Conservation (phyloP, 768 basidiomycete species). For the Pulveroboletus sp. region DNA sequence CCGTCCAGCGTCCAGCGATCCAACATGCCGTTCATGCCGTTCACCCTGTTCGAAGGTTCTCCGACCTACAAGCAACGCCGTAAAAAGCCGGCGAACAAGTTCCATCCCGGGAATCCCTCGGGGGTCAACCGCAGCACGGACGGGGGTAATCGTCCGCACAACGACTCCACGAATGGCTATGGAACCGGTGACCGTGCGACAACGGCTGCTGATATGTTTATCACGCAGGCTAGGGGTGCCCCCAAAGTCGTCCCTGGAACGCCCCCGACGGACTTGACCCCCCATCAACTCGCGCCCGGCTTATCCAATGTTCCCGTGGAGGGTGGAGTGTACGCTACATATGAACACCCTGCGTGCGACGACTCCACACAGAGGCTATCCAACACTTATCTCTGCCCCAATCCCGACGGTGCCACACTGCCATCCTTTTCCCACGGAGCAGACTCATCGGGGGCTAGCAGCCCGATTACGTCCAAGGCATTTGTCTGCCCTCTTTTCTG, state of each 20-base stretch:
- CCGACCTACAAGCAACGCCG: constrained; percentile 86
- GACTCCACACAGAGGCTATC: constrained; percentile 16
- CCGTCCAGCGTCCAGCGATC: constrained; percentile 20
- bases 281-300: constrained; percentile 18
- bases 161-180: constrained; percentile 20
- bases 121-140: constrained; percentile 25
- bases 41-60: constrained; percentile 78
- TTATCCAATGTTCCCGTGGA: constrained; percentile 21
- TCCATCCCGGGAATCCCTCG: constrained; percentile 24
- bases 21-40: constrained; percentile 48
- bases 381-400: constrained; percentile 13
- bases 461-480: constrained; percentile 48
- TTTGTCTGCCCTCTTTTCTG: constrained; percentile 82
- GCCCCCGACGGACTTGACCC: constrained; percentile 15
- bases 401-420: constrained; percentile 11
- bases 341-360: constrained; percentile 18
- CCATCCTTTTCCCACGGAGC: constrained; percentile 19
- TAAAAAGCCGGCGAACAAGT: constrained; percentile 57
- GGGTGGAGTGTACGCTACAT: constrained; percentile 14
- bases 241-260: constrained; percentile 27
- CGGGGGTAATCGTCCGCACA: constrained; percentile 17
- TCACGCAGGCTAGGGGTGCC: constrained; percentile 56
- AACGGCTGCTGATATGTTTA: constrained; percentile 65
- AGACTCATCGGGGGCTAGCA: constrained; percentile 18
- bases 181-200: constrained; percentile 30